Base-by-base conservation (phyloP, 805 yeast species). In the Zygotorulaspora danielsina region DNA sequence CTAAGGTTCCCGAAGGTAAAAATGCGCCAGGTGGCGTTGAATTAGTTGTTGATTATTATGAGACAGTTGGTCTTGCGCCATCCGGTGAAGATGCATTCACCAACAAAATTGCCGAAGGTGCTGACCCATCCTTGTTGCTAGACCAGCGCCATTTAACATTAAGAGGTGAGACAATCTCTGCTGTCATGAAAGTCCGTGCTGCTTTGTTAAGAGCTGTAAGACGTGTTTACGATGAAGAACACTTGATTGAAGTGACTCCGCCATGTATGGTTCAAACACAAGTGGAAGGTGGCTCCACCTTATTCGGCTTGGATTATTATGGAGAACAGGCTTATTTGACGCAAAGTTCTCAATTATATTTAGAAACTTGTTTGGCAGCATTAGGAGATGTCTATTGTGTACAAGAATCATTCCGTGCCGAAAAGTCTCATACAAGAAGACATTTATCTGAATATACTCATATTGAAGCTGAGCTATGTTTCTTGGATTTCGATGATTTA, bases 181-280 rank as follows among this genome's bases (percentile, higher is more conserved):
- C 93, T 12, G 95, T 93, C 24, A 82, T 93, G 93, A 86, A 84
- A 64, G 97, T 93, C 24, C 82, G 99, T 66, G 93, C 96, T 27
- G 70, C 79, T 26, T 73, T 88, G 40, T 68, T 93, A 54, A 70
- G 70, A 37, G 67, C 93, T 27, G 66, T 93, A 53, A 80, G 99
- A 70, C 73, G 78, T 51, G 83, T 83, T 43, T 90, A 75, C 61
- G 70, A 63, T 17, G 93, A 86, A 57, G 86, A 82, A 68, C 75
- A 77, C 22, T 59, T 89, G 37, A 69, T 78, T 21, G 99, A 93
- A 73, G 96, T 94, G 44, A 93, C 97, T 27, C 97, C 98, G 32
- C 99, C 99, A 59, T 89, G 97, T 69, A 93, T 93, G 97, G 99
- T 93, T 41, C 98, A 93, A 71, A 89, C 96, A 27, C 97, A 93